Base-by-base conservation (phyloP, 257 asterid species). In the Apocynum venetum region DNA sequence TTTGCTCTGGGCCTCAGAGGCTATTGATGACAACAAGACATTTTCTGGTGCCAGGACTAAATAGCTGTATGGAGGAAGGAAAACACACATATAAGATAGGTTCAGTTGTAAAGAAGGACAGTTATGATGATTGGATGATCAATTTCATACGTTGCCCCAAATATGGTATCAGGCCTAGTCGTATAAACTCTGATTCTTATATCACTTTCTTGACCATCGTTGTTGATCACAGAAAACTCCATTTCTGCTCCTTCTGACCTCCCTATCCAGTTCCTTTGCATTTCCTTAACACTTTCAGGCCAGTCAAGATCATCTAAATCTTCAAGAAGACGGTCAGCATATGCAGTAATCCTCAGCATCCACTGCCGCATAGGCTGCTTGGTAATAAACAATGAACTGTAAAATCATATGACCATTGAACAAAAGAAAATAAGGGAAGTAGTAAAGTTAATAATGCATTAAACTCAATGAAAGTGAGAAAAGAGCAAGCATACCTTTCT, bases 291-390 rank as follows among this genome's bases (percentile, higher is more conserved):
- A 80, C 99, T 93, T 80, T 96, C 98, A 55, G 99, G 99, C 99
- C 99, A 96, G 84, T 96, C 97, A 67, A 96, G 97, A 85, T 89
- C 93, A 79, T 93, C 89, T 79, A 93, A 85, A 90, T 96, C 99
- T 87, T 90, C 92, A 83, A 96, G 97, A 84, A 93, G 99, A 81
- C 96, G 96, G 73, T 96, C 95, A 65, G 99, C 99, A 87, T 93
- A 96, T 70, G 96, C 99, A 86, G 99, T 96, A 81, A 93, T 93
- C 94, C 78, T 91, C 89, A 96, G 89, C 97, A 96, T 96, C 99
- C 99, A 96, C 79, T 96, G 99, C 89, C 97, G 96, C 99, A 96
- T 96, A 83, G 99, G 99, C 99, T 96, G 97, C 97, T 96, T 90
- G 92, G 96, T 86, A 91, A 93, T 88, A 93, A 91, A 96, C 91